Evolutionary conservation across 352 stramenopile species (phyloP).

Genomic region (Globisporangium abappressorium): DNA sequence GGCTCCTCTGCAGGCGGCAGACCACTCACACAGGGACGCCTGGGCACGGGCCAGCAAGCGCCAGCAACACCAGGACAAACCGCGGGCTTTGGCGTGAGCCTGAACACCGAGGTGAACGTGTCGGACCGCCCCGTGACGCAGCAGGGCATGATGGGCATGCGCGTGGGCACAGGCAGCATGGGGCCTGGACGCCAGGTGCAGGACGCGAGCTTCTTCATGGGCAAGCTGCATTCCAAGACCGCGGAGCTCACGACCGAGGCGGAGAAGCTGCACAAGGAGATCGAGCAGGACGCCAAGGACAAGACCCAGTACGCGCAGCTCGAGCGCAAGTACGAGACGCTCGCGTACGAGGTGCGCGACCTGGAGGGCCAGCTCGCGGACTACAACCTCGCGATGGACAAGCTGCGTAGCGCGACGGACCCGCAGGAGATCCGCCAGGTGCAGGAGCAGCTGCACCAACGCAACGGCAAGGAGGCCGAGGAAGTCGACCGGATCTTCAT

Average conservation of each 20-base stretch:
- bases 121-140: constrained; percentile 90
- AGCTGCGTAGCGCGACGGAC: constrained; percentile 72
- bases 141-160: constrained; percentile 93
- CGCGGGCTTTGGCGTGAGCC: constrained; percentile 66
- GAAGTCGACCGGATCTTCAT: constrained; percentile 90
- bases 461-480: constrained; percentile 82
- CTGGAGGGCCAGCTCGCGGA: constrained; percentile 91
- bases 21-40: constrained; percentile 43
- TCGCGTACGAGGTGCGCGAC: constrained; percentile 67
- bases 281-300: constrained; percentile 83
- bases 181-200: constrained; percentile 81
- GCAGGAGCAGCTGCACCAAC: constrained; percentile 60
- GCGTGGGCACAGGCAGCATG: constrained; percentile 50
- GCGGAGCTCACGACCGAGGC: constrained; percentile 84
- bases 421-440: constrained; percentile 66
- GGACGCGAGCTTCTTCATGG: constrained; percentile 89
- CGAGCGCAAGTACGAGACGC: constrained; percentile 72
- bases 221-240: constrained; percentile 89
- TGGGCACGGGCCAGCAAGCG: constrained; percentile 53
- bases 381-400: constrained; percentile 94
- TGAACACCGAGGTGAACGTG: constrained; percentile 91
- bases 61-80: constrained; percentile 67
- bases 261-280: constrained; percentile 74
- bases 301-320: constrained; percentile 89
- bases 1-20: constrained; percentile 47